Base-by-base conservation (phyloP, 257 asterid species). In the Solanum etuberosum region DNA sequence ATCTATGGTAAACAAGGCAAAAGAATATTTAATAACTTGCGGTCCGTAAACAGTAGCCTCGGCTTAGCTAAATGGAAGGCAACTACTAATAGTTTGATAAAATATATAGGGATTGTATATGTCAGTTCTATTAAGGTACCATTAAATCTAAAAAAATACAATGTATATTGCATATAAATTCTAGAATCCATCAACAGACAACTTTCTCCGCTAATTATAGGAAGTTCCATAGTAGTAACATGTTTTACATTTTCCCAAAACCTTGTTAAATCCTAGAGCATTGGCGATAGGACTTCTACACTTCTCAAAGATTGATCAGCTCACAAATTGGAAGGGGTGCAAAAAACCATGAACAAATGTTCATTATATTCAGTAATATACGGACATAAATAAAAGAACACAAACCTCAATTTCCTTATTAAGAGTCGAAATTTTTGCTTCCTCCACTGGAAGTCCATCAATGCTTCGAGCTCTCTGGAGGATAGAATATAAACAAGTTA, bases 371-470 rank as follows among this genome's bases (percentile, higher is more conserved):
- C 40, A 38, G 57, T 37, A 38, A 65, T 16, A 61, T 38, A 84
- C 25, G 86, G 61, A 38, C 61, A 84, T 43, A 37, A 23, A 68
- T 31, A 63, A 48, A 29, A 76, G 46, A 83, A 34, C n/a, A 59
- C 87, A 77, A 70, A 93, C 98, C 96, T 92, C 94, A 89, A 93
- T 86, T 86, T 92, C 93, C 38, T 89, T 81, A 87, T 89, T 91
- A 87, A 89, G 78, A 83, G 91, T 83, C 35, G 76, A 83, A 83
- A 86, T 83, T 32, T 87, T 85, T 89, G 86, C 90, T 88, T 86
- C 92, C 87, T 90, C 89, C 77, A 89, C 87, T 9, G 88, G 83
- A 87, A 71, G 82, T 71, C 87, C 86, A 86, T 80, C 85, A 80
- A 29, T 18, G 67, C 18, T 80, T 46, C 2, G 85, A 43, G 67